These are phyloP conservation scores for Seiridium cupressi DNA, from an alignment of 2,329 filamentous ascomycete species.

Conservation along the genomic window DNA sequence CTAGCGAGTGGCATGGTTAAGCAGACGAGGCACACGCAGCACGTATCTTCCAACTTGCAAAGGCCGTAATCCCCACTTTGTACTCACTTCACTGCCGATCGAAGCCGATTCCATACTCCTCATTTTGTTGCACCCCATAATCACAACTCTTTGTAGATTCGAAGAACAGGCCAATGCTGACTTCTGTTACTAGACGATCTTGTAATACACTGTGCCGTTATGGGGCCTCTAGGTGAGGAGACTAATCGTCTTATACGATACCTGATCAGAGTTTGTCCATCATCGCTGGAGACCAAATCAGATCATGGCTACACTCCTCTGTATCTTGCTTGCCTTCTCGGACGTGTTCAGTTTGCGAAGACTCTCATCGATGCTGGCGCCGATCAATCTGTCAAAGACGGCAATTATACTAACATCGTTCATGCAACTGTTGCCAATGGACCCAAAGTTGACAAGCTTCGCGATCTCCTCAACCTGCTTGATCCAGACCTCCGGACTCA, in stretches of 20 bases:
- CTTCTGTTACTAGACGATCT: constrained; percentile 47
- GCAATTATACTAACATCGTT: constrained; percentile 63
- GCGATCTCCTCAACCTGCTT: constrained; percentile 55
- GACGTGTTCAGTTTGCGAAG: constrained; percentile 53
- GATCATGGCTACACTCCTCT: constrained; percentile 63
- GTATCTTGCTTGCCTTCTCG: constrained; percentile 60
- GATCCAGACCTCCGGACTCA: constrained; percentile 53
- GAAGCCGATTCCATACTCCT: too few relatives aligned
- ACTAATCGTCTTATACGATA: constrained; percentile 61
- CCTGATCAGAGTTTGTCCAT: constrained; percentile 60
- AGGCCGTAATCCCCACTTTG: too few relatives aligned
- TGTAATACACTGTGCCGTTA: constrained; percentile 64
- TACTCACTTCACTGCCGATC: too few relatives aligned
- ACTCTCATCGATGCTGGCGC: constrained; percentile 67
- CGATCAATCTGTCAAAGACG: constrained; percentile 64
- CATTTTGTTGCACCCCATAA: too few relatives aligned
- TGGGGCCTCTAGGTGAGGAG: constrained; percentile 37
- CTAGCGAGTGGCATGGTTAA: not conserved
- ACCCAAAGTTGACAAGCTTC: constrained; percentile 34
- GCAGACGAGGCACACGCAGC: too few relatives aligned
- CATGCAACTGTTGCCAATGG: constrained; percentile 50
- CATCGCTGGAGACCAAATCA: constrained; percentile 61
- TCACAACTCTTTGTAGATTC: too few relatives aligned
- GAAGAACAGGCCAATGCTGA: not conserved
- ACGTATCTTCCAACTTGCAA: too few relatives aligned